Evolutionary conservation across 1,139 yeast species (phyloP).

Genomic region (Zygosaccharomyces sapae): DNA sequence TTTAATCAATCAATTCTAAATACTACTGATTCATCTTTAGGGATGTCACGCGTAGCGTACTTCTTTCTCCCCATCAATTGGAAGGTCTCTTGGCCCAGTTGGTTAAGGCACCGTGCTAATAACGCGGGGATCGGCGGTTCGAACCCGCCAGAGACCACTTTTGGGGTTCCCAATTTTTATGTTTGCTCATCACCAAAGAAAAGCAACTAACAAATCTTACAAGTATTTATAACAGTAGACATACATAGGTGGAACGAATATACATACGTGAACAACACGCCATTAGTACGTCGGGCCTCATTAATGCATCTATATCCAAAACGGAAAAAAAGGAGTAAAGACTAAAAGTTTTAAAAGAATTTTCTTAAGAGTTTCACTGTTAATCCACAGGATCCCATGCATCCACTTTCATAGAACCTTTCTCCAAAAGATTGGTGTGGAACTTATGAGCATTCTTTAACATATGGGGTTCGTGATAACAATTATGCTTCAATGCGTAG

Average conservation of each 20-base stretch:
- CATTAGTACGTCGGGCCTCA: background rate
- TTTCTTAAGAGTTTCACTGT: no score
- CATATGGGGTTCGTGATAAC: conserved; percentile 91
- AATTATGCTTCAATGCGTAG: conserved; percentile 65
- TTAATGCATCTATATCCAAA: conserved; percentile 1
- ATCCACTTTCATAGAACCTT: conserved; percentile 92
- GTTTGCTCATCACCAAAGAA: background rate
- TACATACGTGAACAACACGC: background rate
- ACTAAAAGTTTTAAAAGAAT: no score
- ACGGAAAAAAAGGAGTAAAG: no score
- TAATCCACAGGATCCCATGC: conserved; percentile 60
- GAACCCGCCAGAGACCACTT: conserved; percentile 36
- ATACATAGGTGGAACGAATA: background rate
- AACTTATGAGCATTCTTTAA: conserved; percentile 88
- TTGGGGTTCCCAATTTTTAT: background rate
- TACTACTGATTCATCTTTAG: no score
- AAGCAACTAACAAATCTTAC: no score
- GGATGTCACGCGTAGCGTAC: no score
- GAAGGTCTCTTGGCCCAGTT: conserved; percentile 38
- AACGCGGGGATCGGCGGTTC: conserved; percentile 38
- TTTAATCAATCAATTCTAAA: no score
- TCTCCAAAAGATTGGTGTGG: conserved; percentile 84
- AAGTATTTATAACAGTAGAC: background rate
- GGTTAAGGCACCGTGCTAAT: conserved; percentile 38
- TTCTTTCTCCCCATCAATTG: no score